phyloP scores from a whole-genome alignment of 768 basidiomycete genomes.

The Amanita molliuscula region DNA sequence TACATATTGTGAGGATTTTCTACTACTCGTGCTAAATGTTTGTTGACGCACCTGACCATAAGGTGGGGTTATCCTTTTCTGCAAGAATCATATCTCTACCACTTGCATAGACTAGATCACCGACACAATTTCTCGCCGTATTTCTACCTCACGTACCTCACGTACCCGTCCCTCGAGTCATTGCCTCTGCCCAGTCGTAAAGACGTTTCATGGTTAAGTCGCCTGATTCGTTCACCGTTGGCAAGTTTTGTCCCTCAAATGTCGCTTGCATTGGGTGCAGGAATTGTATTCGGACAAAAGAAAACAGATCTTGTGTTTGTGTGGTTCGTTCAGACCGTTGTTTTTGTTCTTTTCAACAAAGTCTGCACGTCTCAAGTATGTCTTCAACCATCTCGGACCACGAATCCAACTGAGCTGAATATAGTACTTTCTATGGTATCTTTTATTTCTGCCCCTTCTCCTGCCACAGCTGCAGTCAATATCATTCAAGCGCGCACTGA shows the following conservation, averaged over 20 bases:
- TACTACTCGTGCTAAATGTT: not conserved
- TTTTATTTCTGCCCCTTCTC: constrained; percentile 77
- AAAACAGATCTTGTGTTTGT: constrained; percentile 60
- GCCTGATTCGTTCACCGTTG: constrained; percentile 57
- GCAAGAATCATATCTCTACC: constrained; percentile 88
- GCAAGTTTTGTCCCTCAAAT: constrained; percentile 83
- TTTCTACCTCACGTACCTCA: constrained; percentile 91
- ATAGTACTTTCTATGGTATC: constrained; percentile 97
- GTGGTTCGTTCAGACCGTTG: constrained; percentile 86
- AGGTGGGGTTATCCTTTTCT: constrained; percentile 96
- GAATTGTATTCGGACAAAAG: constrained; percentile 57
- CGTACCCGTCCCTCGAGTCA: constrained; percentile 39
- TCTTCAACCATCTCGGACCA: constrained; percentile 3
- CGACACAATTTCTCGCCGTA: constrained; percentile 98
- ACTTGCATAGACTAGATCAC: constrained; percentile 84
- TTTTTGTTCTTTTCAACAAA: constrained; percentile 95
- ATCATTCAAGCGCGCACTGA: constrained; percentile 27
- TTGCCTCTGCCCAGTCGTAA: constrained; percentile 11
- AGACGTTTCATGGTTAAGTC: constrained; percentile 24
- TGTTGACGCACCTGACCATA: not conserved
- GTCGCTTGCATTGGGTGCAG: constrained; percentile 56
- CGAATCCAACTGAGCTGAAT: not conserved
- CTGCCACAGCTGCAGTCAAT: constrained; percentile 51
- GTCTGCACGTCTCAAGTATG: constrained; percentile 93
- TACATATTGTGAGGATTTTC: constrained; percentile 41